phyloP scores from a whole-genome alignment of 2,329 filamentous ascomycete genomes.

The Metarhizium sp. region DNA sequence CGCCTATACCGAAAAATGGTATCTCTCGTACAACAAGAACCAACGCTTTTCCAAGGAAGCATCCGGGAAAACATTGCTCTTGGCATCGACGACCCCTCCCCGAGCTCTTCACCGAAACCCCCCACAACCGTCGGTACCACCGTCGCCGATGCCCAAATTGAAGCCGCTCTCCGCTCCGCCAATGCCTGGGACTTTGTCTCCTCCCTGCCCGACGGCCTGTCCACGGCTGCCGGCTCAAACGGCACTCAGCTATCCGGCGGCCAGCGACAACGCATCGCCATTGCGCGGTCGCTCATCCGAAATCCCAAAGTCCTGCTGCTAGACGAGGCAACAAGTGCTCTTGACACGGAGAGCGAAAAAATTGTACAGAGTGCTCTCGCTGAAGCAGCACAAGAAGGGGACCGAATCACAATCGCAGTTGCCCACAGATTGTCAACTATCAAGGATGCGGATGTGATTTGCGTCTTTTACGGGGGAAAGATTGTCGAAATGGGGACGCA shows the following conservation, averaged over 20 bases:
- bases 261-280: constrained; percentile 12
- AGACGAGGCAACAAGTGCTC: constrained; percentile 84
- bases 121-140: no score
- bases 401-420: constrained; percentile 90
- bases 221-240: constrained; percentile 72
- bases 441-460: constrained; percentile 58
- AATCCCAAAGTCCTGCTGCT: constrained; percentile 88
- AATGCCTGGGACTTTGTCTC: constrained; percentile 47
- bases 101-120: no score
- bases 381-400: constrained; percentile 52
- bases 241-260: constrained; percentile 10
- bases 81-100: constrained; percentile 11
- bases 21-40: constrained; percentile 49
- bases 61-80: constrained; percentile 69
- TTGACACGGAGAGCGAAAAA: constrained; percentile 92
- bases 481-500: constrained; percentile 51
- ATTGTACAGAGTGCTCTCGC: constrained; percentile 80
- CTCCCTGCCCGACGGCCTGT: constrained; percentile 85
- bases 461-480: constrained; percentile 46
- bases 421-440: constrained; percentile 88
- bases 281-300: constrained; percentile 46
- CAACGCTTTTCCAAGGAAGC: constrained; percentile 65
- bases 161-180: constrained; percentile 35
- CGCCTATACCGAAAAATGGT: constrained; percentile 42
- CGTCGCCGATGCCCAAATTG: constrained; percentile 21